Percentiles rank a stretch among this genome's conserved stretches.
Evolutionary conservation across 225 moss, liverwort and hornwort genomes (phyloP).

Genomic region (Neckera pumila): DNA sequence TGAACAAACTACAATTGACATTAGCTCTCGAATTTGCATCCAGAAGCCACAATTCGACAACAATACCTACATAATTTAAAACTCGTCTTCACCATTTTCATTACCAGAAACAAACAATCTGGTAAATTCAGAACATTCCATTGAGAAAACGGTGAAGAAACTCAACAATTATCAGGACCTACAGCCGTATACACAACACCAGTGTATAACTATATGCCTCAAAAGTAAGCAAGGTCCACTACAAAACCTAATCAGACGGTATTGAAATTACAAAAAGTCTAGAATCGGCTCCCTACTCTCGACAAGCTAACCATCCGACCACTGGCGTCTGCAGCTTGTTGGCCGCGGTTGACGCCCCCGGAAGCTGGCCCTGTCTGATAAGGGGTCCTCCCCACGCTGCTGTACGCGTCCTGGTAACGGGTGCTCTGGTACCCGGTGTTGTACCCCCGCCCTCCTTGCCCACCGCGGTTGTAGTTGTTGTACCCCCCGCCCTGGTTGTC

Average conservation of each 20-base stretch:
- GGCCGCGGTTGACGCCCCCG: constrained; percentile 57
- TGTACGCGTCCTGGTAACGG: constrained; percentile 93
- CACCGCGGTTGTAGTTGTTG: constrained; percentile 59
- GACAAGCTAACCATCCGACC: constrained; percentile 96
- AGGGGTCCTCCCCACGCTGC: constrained; percentile 82
- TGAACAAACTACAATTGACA: not conserved
- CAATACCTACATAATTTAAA: not conserved
- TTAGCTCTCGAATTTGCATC: not conserved
- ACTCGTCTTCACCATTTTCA: not conserved
- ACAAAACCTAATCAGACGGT: not conserved
- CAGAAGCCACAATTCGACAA: not conserved
- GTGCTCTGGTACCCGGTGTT: constrained; percentile 88
- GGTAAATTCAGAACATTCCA: not conserved
- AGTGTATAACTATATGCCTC: not conserved
- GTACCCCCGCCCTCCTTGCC: constrained; percentile 56
- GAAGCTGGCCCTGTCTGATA: constrained; percentile 82
- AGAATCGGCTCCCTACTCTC: constrained; percentile 29
- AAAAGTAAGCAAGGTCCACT: not conserved
- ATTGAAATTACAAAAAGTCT: not conserved
- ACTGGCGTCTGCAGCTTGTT: constrained; percentile 57
- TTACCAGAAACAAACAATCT: not conserved
- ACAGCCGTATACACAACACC: not conserved
- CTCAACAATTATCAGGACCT: not conserved
- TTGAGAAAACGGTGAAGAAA: not conserved
- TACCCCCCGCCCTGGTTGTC: constrained; percentile 37